Base-by-base conservation (phyloP, 495 filamentous ascomycete genomes). In the Evansstolkia leycettana region DNA sequence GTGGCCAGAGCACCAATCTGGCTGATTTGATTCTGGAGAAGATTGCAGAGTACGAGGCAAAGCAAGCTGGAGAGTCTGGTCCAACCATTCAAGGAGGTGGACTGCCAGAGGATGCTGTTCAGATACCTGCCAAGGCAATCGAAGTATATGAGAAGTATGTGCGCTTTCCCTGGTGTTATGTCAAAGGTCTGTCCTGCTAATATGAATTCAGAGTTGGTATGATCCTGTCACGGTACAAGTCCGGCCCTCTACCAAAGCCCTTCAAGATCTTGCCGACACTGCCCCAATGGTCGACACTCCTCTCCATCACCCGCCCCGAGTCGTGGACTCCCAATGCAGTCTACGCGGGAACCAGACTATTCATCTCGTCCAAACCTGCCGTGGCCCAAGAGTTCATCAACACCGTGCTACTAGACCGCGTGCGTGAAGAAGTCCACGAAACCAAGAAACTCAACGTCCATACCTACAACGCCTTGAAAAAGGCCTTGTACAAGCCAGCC, bases 211-310 rank as follows among this genome's bases (percentile, higher is more conserved):
- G 81, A 58, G 80, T 94, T 43, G 89, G 86, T 33, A 69, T 85
- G 46, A 76, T 96, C 33, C 72, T 96, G 27, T 87, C 85, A 7
- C 74, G 89, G 33, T 94, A 95, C 60, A 94, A 93, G 52, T 90
- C 85, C 7, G 90, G 90, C 14, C 85, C 85, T 43, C 72, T 96
- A 16, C 92, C 90, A 9, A 96, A 96, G 58, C 89, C 88, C 1
- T 92, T 99, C 72, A 96, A 96, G 58, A 83, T 96, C 40, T 72
- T 99, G 19, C 90, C 92, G 0, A 82, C 84, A 2, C 73, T 96
- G 7, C 86, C 86, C 2, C 76, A 86, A 46, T 94, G 85, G 84
- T 82, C 85, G 44, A 82, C 82, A 13, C 82, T 95, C 28, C 73
- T 94, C 43, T 66, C 75, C 36, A 75, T 90, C 39, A 92, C 86